phyloP scores from a whole-genome alignment of 176 grass and related monocot species.

The Raddia distichophylla region DNA sequence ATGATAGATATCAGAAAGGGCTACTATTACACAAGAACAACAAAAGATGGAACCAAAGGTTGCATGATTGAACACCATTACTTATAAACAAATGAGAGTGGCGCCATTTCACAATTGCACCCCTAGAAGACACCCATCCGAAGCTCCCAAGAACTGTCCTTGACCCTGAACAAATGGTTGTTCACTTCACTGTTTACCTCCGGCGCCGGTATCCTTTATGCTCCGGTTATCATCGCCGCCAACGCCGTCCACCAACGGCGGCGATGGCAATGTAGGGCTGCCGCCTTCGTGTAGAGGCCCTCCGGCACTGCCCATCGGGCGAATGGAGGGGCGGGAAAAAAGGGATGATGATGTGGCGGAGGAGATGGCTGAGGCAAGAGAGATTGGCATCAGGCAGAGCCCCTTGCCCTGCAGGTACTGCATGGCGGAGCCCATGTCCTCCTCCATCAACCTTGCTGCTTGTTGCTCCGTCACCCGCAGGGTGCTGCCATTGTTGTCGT shows the following conservation, averaged over 20 bases:
- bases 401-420: constrained; percentile 97
- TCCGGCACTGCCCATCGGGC: background rate
- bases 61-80: constrained; percentile 59
- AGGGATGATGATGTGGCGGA: constrained; percentile 61
- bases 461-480: constrained; percentile 81
- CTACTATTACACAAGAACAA: constrained; percentile 29
- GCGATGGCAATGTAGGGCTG: constrained; percentile 5
- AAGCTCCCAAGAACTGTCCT: background rate
- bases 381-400: constrained; percentile 95
- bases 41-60: constrained; percentile 45
- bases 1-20: constrained; percentile 28
- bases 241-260: constrained; percentile 14
- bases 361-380: constrained; percentile 81
- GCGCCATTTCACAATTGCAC: constrained; percentile 28
- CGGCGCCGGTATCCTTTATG: background rate
- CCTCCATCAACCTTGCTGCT: constrained; percentile 90
- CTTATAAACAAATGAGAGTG: constrained; percentile 44
- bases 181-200: constrained; percentile 31
- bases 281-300: background rate
- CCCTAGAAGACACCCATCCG: constrained; percentile 27
- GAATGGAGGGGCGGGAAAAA: constrained; percentile 37
- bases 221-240: background rate
- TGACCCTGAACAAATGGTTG: background rate
- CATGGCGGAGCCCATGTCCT: constrained; percentile 94
- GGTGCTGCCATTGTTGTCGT: constrained; percentile 47